These are phyloP conservation scores for Yamadazyma triangularis DNA, from an alignment of 1,139 yeast genomes.

Conservation along the genomic window DNA sequence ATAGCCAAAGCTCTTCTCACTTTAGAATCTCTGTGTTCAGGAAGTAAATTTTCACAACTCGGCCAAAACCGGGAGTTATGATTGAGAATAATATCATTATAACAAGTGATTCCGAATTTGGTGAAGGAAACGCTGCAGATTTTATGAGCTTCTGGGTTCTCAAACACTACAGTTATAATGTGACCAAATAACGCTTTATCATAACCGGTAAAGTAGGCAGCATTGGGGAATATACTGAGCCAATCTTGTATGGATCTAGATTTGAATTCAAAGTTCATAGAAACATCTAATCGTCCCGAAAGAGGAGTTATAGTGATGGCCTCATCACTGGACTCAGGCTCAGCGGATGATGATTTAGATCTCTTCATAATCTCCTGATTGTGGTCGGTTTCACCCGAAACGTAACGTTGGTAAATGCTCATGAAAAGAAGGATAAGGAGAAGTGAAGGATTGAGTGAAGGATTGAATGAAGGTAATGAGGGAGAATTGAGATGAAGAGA, in stretches of 20 bases:
- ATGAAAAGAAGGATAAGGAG: too few relatives aligned
- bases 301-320: slow-evolving; percentile 14
- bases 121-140: slow-evolving; percentile 63
- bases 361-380: not conserved
- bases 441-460: too few relatives aligned
- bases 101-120: slow-evolving; percentile 63
- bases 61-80: slow-evolving; percentile 67
- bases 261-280: slow-evolving; percentile 11
- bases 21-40: slow-evolving; percentile 46
- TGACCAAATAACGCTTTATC: slow-evolving; percentile 52
- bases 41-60: slow-evolving; percentile 67
- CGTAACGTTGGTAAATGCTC: slow-evolving; percentile 35
- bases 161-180: slow-evolving; percentile 50
- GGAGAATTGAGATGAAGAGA: too few relatives aligned
- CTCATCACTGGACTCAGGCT: too few relatives aligned
- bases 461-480: too few relatives aligned
- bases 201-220: slow-evolving; percentile 52
- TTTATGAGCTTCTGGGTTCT: slow-evolving; percentile 39
- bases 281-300: slow-evolving; percentile 16
- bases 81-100: slow-evolving; percentile 57
- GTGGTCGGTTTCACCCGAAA: slow-evolving; percentile 25
- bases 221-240: slow-evolving; percentile 40
- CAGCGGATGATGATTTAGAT: not conserved
- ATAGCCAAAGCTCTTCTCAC: slow-evolving; percentile 77
- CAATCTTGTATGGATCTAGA: slow-evolving; percentile 25